Evolutionary conservation across 768 basidiomycete species (phyloP).

Genomic region (Boletellus emodensis): DNA sequence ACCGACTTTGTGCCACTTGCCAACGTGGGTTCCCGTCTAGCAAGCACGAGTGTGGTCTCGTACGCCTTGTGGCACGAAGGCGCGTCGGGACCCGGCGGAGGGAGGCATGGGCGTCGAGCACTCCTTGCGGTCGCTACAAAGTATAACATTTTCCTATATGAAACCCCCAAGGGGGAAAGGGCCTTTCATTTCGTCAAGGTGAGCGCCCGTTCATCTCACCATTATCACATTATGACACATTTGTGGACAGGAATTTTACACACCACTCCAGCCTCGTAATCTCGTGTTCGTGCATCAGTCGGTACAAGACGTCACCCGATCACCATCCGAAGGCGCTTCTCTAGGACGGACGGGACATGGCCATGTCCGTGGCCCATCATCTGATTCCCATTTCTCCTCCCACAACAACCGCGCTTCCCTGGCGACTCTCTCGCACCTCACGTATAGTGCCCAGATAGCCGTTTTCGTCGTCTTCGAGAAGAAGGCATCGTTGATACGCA

Average conservation of each 20-base stretch:
- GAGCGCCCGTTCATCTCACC: background rate
- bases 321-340: constrained; percentile 38
- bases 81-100: constrained; percentile 40
- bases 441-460: constrained; percentile 68
- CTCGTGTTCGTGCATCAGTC: constrained; percentile 69
- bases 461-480: constrained; percentile 87
- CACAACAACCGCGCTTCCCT: constrained; percentile 24
- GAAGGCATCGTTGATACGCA: constrained; percentile 78
- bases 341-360: constrained; percentile 21
- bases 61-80: constrained; percentile 71
- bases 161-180: constrained; percentile 78
- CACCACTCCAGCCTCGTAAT: constrained; percentile 62
- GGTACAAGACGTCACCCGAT: constrained; percentile 49
- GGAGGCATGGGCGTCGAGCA: constrained; percentile 42
- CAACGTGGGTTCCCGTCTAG: constrained; percentile 57
- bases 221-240: constrained; percentile 20
- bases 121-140: constrained; percentile 77
- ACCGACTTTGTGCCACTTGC: constrained; percentile 83
- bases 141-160: constrained; percentile 67
- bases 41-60: constrained; percentile 52
- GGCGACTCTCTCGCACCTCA: constrained; percentile 33
- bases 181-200: constrained; percentile 81
- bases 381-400: constrained; percentile 34
- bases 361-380: constrained; percentile 44
- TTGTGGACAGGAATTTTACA: constrained; percentile 73